Evolutionary conservation across 2,329 filamentous ascomycete species (phyloP), one percentile per base, ranked within the genome.

Genomic region (Zymoseptoria tritici): DNA sequence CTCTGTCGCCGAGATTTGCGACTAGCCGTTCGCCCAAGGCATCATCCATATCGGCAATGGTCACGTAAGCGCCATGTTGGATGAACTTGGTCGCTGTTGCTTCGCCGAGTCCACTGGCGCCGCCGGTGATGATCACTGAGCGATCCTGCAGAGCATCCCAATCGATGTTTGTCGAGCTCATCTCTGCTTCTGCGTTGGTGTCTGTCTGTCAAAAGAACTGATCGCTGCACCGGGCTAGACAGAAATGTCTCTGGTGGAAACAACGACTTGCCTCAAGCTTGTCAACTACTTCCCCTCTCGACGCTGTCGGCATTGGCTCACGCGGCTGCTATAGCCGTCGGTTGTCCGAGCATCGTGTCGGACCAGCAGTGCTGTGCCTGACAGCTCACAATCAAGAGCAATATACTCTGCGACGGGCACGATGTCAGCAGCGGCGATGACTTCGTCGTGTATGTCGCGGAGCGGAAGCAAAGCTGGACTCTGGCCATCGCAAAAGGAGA

Each of bases 101-200:
- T 31, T 54, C 55, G 52, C 60, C 60, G 19, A 62, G 29, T 4
- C 60, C 60, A 16, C 49, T 55, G 13, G 60, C 60, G 31, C 60
- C 60, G 21, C 60, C 60, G 24, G 60, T 62, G 26, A 62, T 54
- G 57, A 62, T 55, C 7, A 59, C 60, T 9, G 57, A 59, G 22
- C 60, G 57, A 24, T 52, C 54, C 54, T 62, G 50, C 42, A 62
- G 52, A 2, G 36, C 22, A 26, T 56, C 46, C 55, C 52, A 57
- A 4, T 62, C 50, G 54, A 59, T 54, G 49, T 31, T 57, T 8
- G 29, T 42, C 16, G 51, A 2, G 11, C 16, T 5, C 36, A 42
- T 36, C 2, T 36, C 31, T 36, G 31, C 31, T 36, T 36, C 3
- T 36, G 31, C 8, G 9, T 16, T 36, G 4, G 9, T 11, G 13